Evolutionary conservation across 805 yeast genomes (phyloP).

Genomic region (Hanseniaspora thailandica): DNA sequence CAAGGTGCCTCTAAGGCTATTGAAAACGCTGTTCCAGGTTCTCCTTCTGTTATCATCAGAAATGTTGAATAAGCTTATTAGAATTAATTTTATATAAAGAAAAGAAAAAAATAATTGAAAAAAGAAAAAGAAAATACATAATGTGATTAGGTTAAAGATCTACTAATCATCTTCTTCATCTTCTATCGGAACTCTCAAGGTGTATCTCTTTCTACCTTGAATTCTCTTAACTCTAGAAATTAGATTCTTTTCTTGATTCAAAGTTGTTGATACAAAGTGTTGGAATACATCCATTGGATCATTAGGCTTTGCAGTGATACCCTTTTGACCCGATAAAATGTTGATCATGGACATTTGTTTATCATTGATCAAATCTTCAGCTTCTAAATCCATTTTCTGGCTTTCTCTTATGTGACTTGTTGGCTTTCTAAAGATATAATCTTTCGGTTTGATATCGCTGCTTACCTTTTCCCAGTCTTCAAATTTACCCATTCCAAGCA

Average conservation of each 20-base stretch:
- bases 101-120: neutral
- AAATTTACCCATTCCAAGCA: neutral
- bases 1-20: constrained; percentile 47
- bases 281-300: neutral
- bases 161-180: neutral
- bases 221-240: neutral
- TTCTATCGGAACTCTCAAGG: too few relatives aligned
- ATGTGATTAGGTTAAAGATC: neutral
- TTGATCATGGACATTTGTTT: neutral
- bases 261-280: neutral
- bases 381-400: neutral
- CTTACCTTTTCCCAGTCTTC: neutral
- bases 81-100: neutral
- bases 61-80: constrained; percentile 36
- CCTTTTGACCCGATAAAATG: neutral
- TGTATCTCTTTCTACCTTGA: constrained; percentile 8
- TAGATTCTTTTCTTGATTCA: neutral
- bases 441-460: neutral
- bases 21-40: constrained; percentile 83
- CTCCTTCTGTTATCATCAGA: constrained; percentile 71
- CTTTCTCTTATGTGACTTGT: neutral
- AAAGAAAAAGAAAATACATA: neutral
- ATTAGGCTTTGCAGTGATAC: neutral
- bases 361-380: neutral
- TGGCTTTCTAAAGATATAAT: neutral